phyloP scores from a whole-genome alignment of 352 stramenopile genomes.

The Pythium periplocum region DNA sequence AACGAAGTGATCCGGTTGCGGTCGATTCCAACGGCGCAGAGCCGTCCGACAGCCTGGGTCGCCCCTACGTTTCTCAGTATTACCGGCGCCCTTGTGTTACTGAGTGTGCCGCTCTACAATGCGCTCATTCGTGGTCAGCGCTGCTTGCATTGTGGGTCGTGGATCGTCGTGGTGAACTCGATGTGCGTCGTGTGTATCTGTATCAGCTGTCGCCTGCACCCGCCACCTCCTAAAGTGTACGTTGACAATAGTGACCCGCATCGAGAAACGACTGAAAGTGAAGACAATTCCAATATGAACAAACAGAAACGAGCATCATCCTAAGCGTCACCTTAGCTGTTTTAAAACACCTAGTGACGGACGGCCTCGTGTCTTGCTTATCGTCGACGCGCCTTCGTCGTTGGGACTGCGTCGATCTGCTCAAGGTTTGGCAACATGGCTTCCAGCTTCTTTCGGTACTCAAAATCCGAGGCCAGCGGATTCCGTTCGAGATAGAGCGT shows the following conservation, averaged over 20 bases:
- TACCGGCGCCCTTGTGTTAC: constrained; percentile 7
- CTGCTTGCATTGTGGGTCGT: constrained; percentile 66
- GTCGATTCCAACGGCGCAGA: constrained; percentile 32
- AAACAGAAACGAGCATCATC: too few relatives aligned
- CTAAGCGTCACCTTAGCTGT: too few relatives aligned
- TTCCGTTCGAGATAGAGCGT: constrained; percentile 97
- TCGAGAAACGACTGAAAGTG: constrained; percentile 10
- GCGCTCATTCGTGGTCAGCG: constrained; percentile 36
- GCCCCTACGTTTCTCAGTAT: constrained; percentile 20
- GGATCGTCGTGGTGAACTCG: constrained; percentile 43
- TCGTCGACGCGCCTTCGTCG: constrained; percentile 43
- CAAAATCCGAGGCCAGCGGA: constrained; percentile 88
- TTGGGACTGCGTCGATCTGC: constrained; percentile 92
- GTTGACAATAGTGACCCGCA: constrained; percentile 32
- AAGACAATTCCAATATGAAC: constrained; percentile 1
- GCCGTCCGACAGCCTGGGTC: constrained; percentile 29
- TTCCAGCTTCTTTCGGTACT: constrained; percentile 94
- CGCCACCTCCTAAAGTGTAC: constrained; percentile 53
- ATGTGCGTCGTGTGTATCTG: constrained; percentile 51
- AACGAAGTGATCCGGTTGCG: constrained; percentile 54
- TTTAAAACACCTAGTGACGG: too few relatives aligned
- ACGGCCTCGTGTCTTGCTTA: constrained; percentile 8
- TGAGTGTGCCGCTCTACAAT: constrained; percentile 53
- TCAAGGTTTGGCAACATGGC: constrained; percentile 86
- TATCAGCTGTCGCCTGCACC: constrained; percentile 46